phyloP scores from a whole-genome alignment of 73 alveolate species.

The Tetrahymena elliotti region DNA sequence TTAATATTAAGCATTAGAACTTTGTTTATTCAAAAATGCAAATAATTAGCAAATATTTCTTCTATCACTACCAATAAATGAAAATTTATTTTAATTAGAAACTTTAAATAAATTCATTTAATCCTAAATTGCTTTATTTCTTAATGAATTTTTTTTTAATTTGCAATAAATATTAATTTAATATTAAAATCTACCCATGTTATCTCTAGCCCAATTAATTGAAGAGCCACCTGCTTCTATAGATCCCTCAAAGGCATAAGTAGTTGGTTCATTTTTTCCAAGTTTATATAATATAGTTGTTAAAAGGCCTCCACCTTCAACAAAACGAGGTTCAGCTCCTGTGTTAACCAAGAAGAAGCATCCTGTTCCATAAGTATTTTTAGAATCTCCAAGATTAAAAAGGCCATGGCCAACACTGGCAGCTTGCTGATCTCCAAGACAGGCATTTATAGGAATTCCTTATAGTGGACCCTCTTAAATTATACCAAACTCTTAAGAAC shows the following conservation, averaged over 20 bases:
- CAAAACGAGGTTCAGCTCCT: constrained; percentile 51
- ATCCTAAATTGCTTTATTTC: no score
- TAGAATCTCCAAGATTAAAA: constrained; percentile 53
- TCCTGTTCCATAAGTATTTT: constrained; percentile 79
- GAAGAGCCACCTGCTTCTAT: constrained; percentile 72
- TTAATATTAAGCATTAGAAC: no score
- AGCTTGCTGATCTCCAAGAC: constrained; percentile 75
- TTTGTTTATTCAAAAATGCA: no score
- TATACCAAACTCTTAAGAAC: constrained; percentile 43
- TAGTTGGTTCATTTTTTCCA: constrained; percentile 27
- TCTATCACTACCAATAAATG: no score
- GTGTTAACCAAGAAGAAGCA: constrained; percentile 62
- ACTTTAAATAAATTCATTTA: no score
- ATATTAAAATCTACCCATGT: not conserved
- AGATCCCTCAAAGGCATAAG: constrained; percentile 78
- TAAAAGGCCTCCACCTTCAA: constrained; percentile 49
- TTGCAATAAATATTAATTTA: not conserved
- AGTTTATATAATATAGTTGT: constrained; percentile 59
- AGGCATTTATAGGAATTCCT: constrained; percentile 64
- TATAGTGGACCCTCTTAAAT: not conserved
- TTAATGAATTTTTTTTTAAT: no score
- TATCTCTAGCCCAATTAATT: constrained; percentile 59
- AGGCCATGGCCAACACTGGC: constrained; percentile 73
- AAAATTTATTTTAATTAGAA: no score
- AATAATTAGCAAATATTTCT: no score